These are phyloP conservation scores for Coccomyxa sp. DNA, from an alignment of 139 green algal genomes.

Conservation along the genomic window DNA sequence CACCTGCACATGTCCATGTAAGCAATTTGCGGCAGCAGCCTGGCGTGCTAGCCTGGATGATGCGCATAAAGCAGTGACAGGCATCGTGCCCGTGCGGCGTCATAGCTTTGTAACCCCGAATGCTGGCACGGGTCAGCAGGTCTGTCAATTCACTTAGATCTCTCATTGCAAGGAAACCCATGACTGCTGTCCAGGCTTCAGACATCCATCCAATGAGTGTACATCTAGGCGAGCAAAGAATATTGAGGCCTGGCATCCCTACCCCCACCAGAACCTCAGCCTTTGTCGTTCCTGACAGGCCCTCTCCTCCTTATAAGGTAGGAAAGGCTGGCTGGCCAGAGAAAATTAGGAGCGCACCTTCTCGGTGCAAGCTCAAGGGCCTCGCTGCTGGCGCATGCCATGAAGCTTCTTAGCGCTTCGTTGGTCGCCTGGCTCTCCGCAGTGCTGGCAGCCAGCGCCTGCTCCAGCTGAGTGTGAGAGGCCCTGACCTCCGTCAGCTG, in stretches of 20 bases:
- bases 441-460: neutral
- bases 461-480: constrained; percentile 8
- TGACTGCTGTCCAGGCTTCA: too few relatives aligned
- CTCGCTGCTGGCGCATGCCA: neutral
- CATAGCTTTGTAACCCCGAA: too few relatives aligned
- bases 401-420: neutral
- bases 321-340: neutral
- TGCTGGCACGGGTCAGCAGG: too few relatives aligned
- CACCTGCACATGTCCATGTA: neutral
- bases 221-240: neutral
- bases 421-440: neutral
- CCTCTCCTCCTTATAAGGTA: neutral
- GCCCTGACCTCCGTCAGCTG: neutral
- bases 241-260: neutral
- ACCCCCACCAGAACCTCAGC: neutral
- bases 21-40: too few relatives aligned
- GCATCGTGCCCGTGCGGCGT: too few relatives aligned
- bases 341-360: neutral
- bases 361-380: neutral
- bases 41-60: neutral
- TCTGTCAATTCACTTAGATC: too few relatives aligned
- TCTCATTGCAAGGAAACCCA: too few relatives aligned
- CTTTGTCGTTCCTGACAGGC: neutral
- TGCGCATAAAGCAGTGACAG: too few relatives aligned
- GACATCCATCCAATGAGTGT: too few relatives aligned